Percentiles rank a stretch among this genome's conserved stretches.
Evolutionary conservation across 2,329 filamentous ascomycete genomes (phyloP).

Genomic region (Dothidotthia symphoricarpi): DNA sequence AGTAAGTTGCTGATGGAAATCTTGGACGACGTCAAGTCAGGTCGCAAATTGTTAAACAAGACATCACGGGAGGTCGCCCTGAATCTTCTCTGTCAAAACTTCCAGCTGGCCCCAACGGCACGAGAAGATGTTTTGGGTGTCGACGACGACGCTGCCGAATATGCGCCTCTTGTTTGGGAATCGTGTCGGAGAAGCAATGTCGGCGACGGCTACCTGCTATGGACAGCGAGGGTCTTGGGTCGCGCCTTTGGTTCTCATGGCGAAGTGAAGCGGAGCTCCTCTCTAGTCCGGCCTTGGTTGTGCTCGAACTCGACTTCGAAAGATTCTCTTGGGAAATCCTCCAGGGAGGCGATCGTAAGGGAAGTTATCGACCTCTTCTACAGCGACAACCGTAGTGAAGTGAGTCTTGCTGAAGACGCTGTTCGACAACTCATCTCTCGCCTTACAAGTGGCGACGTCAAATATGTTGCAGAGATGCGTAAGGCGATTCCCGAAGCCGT

Average conservation of each 20-base stretch:
- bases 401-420: constrained; percentile 47
- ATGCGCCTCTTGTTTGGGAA: constrained; percentile 70
- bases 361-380: constrained; percentile 40
- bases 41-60: constrained; percentile 64
- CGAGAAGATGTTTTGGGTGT: constrained; percentile 66
- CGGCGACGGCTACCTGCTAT: constrained; percentile 70
- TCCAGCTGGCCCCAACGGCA: constrained; percentile 59
- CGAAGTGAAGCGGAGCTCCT: constrained; percentile 51
- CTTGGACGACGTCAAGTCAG: constrained; percentile 66
- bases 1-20: constrained; percentile 77
- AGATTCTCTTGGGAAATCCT: constrained; percentile 28
- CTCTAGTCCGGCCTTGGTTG: constrained; percentile 29
- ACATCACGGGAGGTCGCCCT: constrained; percentile 70
- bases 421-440: constrained; percentile 34
- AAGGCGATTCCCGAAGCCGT: constrained; percentile 32
- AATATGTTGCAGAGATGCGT: constrained; percentile 31
- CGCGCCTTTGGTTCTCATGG: constrained; percentile 70
- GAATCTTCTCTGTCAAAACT: constrained; percentile 71
- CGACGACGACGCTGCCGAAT: constrained; percentile 62
- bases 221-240: constrained; percentile 83
- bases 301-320: constrained; percentile 15
- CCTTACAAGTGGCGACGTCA: constrained; percentile 17
- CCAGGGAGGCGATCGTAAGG: constrained; percentile 38
- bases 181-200: constrained; percentile 66
- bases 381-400: constrained; percentile 41